Conservation (phyloP, 176 grass and related monocot species). For the Hsuehochloa calcarea region DNA sequence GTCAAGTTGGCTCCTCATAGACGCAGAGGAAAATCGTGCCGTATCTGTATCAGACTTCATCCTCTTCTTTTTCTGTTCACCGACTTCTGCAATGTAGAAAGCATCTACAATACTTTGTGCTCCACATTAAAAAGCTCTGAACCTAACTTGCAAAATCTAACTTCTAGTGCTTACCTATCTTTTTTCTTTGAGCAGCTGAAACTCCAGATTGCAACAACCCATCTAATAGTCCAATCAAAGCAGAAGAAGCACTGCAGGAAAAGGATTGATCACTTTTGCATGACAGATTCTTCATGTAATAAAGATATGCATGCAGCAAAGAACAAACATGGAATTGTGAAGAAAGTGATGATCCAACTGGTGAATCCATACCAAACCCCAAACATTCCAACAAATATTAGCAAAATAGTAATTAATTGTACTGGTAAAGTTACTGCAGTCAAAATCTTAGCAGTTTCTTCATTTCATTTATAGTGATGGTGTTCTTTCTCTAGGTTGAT, state of each 20-base stretch:
- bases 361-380: background rate
- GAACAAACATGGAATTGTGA: background rate
- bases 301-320: conserved; percentile 2
- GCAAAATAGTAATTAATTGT: background rate
- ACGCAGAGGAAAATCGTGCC: conserved; percentile 59
- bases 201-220: conserved; percentile 70
- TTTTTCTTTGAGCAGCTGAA: conserved; percentile 75
- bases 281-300: conserved; percentile 23
- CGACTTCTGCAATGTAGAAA: conserved; percentile 68
- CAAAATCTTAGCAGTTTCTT: background rate
- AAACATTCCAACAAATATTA: conserved; percentile 9
- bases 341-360: conserved; percentile 7
- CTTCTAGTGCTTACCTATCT: conserved; percentile 61
- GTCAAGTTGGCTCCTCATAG: conserved; percentile 86
- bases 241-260: conserved; percentile 57
- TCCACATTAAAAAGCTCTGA: conserved; percentile 14
- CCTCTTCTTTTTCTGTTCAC: conserved; percentile 86
- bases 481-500: background rate
- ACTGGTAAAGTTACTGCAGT: conserved; percentile 7
- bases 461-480: background rate
- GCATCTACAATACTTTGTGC: conserved; percentile 21
- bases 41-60: conserved; percentile 77
- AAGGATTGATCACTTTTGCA: background rate
- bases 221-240: conserved; percentile 63
- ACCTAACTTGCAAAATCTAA: background rate